Conservation (phyloP, 768 basidiomycete genomes). For the Cyathus striatus region DNA sequence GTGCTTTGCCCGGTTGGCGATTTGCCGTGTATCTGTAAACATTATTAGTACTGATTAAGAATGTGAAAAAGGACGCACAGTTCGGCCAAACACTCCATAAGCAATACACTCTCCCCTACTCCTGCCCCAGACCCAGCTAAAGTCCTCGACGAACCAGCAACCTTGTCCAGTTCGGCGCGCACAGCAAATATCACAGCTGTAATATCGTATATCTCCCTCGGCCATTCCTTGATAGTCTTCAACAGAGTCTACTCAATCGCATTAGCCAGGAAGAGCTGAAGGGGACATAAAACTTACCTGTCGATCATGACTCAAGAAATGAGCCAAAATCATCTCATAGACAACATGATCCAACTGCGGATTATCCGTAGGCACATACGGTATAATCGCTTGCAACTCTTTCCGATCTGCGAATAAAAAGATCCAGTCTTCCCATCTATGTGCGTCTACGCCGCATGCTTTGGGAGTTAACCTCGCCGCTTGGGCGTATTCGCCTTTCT, state of each 20-base stretch:
- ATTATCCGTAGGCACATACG: conserved; percentile 77
- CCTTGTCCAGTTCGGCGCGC: conserved; percentile 71
- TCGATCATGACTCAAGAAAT: conserved; percentile 78
- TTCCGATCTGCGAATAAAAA: conserved; percentile 82
- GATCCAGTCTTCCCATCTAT: conserved; percentile 95
- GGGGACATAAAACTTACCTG: conserved; percentile 36
- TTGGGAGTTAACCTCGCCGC: conserved; percentile 83
- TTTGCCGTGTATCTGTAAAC: conserved; percentile 69
- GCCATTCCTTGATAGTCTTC: conserved; percentile 83
- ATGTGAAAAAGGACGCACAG: conserved; percentile 42
- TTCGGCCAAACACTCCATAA: conserved; percentile 96
- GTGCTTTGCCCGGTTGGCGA: conserved; percentile 90
- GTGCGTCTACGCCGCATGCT: conserved; percentile 74
- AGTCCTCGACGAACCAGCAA: conserved; percentile 43
- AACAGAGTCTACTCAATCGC: conserved; percentile 53
- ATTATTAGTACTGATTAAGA: background rate
- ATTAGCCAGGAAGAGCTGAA: background rate
- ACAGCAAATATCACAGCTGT: conserved; percentile 86
- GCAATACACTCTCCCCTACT: conserved; percentile 38
- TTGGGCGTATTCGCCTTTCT: conserved; percentile 62
- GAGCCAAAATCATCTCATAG: conserved; percentile 92
- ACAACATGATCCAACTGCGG: conserved; percentile 81
- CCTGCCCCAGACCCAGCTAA: conserved; percentile 28
- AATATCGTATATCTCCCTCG: conserved; percentile 85
- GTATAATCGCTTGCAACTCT: conserved; percentile 77